A percentile compares a stretch with the other conserved stretches of the same genome.
Evolutionary conservation across 768 basidiomycete species (phyloP).

Genomic region (Solioccasus polychromus): DNA sequence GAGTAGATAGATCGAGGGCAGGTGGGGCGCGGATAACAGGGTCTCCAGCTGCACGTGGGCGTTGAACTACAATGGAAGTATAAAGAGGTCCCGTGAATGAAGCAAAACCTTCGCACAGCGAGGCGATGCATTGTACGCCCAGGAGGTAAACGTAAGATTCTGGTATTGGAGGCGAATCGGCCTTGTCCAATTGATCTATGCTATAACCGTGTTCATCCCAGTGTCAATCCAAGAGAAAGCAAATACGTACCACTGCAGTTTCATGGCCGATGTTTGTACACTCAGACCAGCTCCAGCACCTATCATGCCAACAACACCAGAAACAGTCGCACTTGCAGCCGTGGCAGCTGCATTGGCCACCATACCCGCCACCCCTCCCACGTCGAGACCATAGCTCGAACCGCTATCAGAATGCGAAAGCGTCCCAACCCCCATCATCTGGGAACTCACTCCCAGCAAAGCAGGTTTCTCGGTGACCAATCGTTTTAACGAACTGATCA

Average conservation of each 20-base stretch:
- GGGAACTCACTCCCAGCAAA: conserved; percentile 71
- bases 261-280: conserved; percentile 74
- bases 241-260: conserved; percentile 76
- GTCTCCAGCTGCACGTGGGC: conserved; percentile 60
- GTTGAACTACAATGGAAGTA: conserved; percentile 63
- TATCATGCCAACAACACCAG: conserved; percentile 85
- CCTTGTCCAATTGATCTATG: conserved; percentile 98
- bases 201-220: conserved; percentile 38
- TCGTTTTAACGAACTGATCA: conserved; percentile 82
- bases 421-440: conserved; percentile 81
- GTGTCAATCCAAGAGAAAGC: neutral
- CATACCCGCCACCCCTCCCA: conserved; percentile 73
- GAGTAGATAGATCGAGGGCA: conserved; percentile 58
- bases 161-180: conserved; percentile 89
- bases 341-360: conserved; percentile 79
- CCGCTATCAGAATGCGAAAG: conserved; percentile 31
- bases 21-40: conserved; percentile 68
- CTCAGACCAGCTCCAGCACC: conserved; percentile 68
- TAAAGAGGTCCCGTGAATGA: conserved; percentile 75
- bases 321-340: conserved; percentile 79
- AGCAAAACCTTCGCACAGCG: conserved; percentile 84
- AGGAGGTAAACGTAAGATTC: conserved; percentile 94
- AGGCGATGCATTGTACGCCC: conserved; percentile 82
- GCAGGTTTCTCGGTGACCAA: conserved; percentile 87
- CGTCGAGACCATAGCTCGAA: conserved; percentile 53